A percentile compares a stretch with the other conserved stretches of the same genome.
Evolutionary conservation across 2,329 filamentous ascomycete genomes (phyloP).

Genomic region (Aspergillus sp.): DNA sequence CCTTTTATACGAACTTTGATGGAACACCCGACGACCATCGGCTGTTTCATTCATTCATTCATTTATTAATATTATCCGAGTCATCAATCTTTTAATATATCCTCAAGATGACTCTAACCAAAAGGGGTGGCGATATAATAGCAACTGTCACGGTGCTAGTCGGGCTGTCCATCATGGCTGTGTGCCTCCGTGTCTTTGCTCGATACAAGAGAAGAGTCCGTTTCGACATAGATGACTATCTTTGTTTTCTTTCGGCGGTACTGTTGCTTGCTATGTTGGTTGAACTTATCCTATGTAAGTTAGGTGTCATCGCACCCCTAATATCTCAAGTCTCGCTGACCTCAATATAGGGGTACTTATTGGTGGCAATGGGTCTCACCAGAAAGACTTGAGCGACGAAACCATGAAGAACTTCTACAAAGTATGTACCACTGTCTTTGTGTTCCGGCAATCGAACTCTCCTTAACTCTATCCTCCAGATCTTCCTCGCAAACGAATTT

Average conservation of each 20-base stretch:
- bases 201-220: conserved; percentile 28
- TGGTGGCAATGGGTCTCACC: conserved; percentile 31
- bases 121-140: conserved; percentile 29
- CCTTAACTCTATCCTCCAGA: conserved; percentile 17
- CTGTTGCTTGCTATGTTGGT: conserved; percentile 31
- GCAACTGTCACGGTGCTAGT: conserved; percentile 32
- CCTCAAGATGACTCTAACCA: conserved; percentile 25
- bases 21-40: too few relatives aligned
- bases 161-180: conserved; percentile 24
- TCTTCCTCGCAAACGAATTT: conserved; percentile 37
- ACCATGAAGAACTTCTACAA: conserved; percentile 32
- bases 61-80: neutral
- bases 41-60: neutral
- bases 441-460: neutral
- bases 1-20: neutral
- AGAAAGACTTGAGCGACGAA: conserved; percentile 16
- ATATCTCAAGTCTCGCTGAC: neutral
- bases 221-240: conserved; percentile 33
- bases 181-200: conserved; percentile 27
- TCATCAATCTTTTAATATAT: neutral
- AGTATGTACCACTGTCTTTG: conserved; percentile 13
- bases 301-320: neutral
- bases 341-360: conserved; percentile 29
- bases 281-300: conserved; percentile 31
- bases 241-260: conserved; percentile 26